These are phyloP conservation scores for Lactarius deliciosus DNA, from an alignment of 768 basidiomycete species.

Conservation along the genomic window DNA sequence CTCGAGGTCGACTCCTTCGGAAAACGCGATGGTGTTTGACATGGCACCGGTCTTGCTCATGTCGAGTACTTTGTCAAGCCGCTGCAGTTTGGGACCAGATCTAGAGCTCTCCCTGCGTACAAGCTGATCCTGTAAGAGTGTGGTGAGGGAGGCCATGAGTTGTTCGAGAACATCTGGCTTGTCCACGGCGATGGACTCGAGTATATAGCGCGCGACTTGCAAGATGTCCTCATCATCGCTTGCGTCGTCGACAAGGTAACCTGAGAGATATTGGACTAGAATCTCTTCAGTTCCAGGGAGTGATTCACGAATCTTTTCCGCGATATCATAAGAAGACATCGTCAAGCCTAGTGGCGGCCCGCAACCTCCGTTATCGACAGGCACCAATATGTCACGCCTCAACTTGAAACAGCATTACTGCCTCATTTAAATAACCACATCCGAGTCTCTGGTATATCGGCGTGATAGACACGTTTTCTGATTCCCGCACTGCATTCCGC, in stretches of 20 bases:
- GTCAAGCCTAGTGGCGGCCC: background rate
- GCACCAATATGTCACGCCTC: too few relatives aligned
- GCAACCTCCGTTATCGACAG: too few relatives aligned
- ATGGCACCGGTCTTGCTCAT: slow-evolving; percentile 78
- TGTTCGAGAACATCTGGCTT: slow-evolving; percentile 56
- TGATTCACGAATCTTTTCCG: slow-evolving; percentile 67
- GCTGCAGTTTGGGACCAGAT: slow-evolving; percentile 64
- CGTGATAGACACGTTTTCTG: too few relatives aligned
- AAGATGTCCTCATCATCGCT: slow-evolving; percentile 87
- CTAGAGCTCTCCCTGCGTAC: slow-evolving; percentile 51
- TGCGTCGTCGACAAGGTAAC: slow-evolving; percentile 85
- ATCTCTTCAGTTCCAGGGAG: slow-evolving; percentile 83
- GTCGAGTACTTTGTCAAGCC: slow-evolving; percentile 84
- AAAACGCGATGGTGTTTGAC: slow-evolving; percentile 75
- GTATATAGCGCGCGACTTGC: slow-evolving; percentile 68
- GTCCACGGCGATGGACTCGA: slow-evolving; percentile 73
- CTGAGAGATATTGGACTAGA: slow-evolving; percentile 83
- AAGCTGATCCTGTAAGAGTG: slow-evolving; percentile 65
- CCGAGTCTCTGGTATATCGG: too few relatives aligned
- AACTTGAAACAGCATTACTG: too few relatives aligned
- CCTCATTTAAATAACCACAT: too few relatives aligned
- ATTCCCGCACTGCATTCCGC: too few relatives aligned
- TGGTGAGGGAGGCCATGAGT: slow-evolving; percentile 63
- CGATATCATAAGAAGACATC: slow-evolving; percentile 76
- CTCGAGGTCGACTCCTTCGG: slow-evolving; percentile 85